A percentile compares a stretch with the other conserved stretches of the same genome.
These are phyloP conservation scores for Malassezia caprae DNA, from an alignment of 1,284 basidiomycete species.

Conservation along the genomic window DNA sequence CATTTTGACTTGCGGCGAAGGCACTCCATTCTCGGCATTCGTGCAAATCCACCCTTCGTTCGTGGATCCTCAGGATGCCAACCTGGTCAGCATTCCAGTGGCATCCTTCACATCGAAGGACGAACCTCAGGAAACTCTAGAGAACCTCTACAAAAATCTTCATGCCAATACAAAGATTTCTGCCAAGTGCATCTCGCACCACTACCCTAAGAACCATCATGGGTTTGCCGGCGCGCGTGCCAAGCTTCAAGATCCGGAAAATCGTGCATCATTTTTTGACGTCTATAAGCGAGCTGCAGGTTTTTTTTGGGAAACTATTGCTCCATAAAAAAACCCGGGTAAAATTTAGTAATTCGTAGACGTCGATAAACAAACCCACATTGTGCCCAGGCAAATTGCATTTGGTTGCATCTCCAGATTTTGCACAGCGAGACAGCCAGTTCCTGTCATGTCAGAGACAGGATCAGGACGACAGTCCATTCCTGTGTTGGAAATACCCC, in stretches of 20 bases:
- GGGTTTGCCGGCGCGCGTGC: slow-evolving; percentile 65
- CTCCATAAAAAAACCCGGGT: not conserved
- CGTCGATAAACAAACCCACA: not conserved
- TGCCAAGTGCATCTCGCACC: slow-evolving; percentile 55
- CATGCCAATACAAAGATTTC: slow-evolving; percentile 50
- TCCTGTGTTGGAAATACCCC: not conserved
- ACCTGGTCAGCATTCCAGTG: slow-evolving; percentile 55
- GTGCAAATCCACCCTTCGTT: slow-evolving; percentile 48
- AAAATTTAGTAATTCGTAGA: not conserved
- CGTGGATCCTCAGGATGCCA: slow-evolving; percentile 55
- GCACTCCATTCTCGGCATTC: slow-evolving; percentile 24
- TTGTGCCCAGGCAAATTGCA: not conserved
- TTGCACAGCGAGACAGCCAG: not conserved
- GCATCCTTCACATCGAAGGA: slow-evolving; percentile 58
- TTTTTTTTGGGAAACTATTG: slow-evolving; percentile 16
- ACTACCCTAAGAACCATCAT: slow-evolving; percentile 53
- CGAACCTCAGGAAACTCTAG: slow-evolving; percentile 52
- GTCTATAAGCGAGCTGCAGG: slow-evolving; percentile 52
- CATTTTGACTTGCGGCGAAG: not conserved
- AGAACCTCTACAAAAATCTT: slow-evolving; percentile 53
- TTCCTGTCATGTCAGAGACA: not conserved
- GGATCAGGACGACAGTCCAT: not conserved
- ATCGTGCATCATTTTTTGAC: slow-evolving; percentile 60
- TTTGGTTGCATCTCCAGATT: not conserved
- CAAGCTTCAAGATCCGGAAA: slow-evolving; percentile 57